phyloP scores from a whole-genome alignment of 306 rosid genomes.

The Vigna unguiculata region DNA sequence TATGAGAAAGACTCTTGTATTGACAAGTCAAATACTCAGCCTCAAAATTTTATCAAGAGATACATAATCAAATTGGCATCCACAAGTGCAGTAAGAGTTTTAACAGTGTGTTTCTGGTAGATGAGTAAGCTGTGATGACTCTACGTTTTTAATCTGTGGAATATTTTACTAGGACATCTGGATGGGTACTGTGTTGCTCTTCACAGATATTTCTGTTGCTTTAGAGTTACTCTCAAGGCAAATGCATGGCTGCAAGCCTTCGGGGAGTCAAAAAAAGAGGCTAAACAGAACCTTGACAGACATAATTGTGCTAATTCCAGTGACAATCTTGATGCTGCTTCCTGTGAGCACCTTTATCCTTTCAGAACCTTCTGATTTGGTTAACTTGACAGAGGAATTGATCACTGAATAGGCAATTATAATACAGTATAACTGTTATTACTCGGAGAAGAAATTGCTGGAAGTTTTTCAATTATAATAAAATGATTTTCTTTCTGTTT shows the following conservation, averaged over 20 bases:
- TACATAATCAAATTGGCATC: conserved; percentile 61
- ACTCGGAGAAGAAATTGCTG: background rate
- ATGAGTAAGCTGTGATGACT: conserved; percentile 3
- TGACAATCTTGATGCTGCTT: conserved; percentile 74
- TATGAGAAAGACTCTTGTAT: conserved; percentile 35
- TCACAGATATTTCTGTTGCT: conserved; percentile 60
- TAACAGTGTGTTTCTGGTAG: conserved; percentile 26
- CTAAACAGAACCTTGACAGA: conserved; percentile 62
- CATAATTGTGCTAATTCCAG: conserved; percentile 60
- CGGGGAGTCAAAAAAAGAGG: conserved; percentile 59
- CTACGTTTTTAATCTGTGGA: conserved; percentile 43
- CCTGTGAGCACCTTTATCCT: conserved; percentile 56
- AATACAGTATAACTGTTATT: background rate
- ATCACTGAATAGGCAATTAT: background rate
- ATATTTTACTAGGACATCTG: conserved; percentile 57
- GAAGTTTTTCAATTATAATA: background rate
- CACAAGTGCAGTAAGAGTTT: conserved; percentile 59
- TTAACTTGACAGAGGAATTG: conserved; percentile 2
- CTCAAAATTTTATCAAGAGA: conserved; percentile 54
- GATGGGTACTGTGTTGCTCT: conserved; percentile 75
- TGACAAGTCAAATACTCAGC: conserved; percentile 39
- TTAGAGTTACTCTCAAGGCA: conserved; percentile 54
- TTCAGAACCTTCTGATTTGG: background rate
- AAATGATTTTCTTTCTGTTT: conserved; percentile 12
- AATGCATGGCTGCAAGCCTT: conserved; percentile 55